Percentiles rank a stretch among this genome's conserved stretches.
These are phyloP conservation scores for Tulasnella sp. DNA, from an alignment of 768 basidiomycete species.

Conservation along the genomic window DNA sequence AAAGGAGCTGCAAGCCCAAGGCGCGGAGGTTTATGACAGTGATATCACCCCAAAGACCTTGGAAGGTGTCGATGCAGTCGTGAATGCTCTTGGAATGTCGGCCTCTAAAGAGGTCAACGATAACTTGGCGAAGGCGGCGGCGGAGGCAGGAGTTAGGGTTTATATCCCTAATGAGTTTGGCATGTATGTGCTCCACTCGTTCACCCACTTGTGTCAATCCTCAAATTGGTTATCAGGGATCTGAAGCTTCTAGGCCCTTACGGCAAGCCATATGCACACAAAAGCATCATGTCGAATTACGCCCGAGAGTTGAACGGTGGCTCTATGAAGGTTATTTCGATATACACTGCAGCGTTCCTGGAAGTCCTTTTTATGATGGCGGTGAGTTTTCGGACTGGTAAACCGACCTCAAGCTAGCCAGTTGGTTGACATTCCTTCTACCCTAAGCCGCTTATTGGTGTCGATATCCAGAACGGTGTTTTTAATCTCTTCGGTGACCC, in stretches of 20 bases:
- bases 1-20: neutral
- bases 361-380: neutral
- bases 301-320: slow-evolving; percentile 6
- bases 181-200: neutral
- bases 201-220: neutral
- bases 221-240: neutral
- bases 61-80: slow-evolving; percentile 22
- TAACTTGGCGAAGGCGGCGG: neutral
- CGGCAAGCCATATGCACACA: neutral
- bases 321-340: neutral
- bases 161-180: slow-evolving; percentile 29
- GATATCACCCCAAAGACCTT: neutral
- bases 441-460: neutral
- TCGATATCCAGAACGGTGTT: slow-evolving; percentile 19
- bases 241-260: neutral
- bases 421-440: too few species aligned
- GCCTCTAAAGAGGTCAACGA: neutral
- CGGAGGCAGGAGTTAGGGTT: slow-evolving; percentile 20
- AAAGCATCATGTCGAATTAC: neutral
- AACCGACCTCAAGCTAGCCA: too few species aligned
- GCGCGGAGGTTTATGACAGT: neutral
- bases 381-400: neutral
- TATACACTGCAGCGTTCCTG: slow-evolving; percentile 12
- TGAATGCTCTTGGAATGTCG: neutral
- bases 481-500: neutral